Evolutionary conservation across 2,329 filamentous ascomycete genomes (phyloP).

Genomic region (Xenosphaeropsis pyriputrescens): DNA sequence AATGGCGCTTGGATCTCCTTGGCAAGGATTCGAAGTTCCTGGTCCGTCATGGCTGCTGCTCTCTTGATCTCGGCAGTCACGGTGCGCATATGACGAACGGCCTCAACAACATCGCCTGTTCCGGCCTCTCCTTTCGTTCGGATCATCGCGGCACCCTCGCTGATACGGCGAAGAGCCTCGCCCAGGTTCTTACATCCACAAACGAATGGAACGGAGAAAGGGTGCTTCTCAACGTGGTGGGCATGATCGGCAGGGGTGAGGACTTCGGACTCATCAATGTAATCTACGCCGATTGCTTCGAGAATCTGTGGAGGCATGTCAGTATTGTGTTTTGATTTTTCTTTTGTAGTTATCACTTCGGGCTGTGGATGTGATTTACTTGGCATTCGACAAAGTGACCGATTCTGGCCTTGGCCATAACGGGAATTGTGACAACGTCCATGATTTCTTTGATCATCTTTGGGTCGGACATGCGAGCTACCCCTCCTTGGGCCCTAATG

Average conservation of each 20-base stretch:
- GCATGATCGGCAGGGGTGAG: slow-evolving; percentile 84
- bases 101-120: slow-evolving; percentile 93
- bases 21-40: slow-evolving; percentile 64
- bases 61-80: slow-evolving; percentile 70
- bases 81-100: slow-evolving; percentile 88
- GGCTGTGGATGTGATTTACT: slow-evolving; percentile 22
- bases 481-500: slow-evolving; percentile 82
- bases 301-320: slow-evolving; percentile 49
- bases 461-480: slow-evolving; percentile 94
- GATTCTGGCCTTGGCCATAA: slow-evolving; percentile 98
- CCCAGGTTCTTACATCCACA: slow-evolving; percentile 92
- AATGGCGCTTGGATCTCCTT: slow-evolving; percentile 70
- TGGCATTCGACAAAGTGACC: slow-evolving; percentile 97
- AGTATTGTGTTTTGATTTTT: not conserved
- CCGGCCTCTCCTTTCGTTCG: slow-evolving; percentile 97
- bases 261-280: slow-evolving; percentile 94
- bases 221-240: slow-evolving; percentile 82
- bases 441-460: slow-evolving; percentile 93
- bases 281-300: slow-evolving; percentile 87
- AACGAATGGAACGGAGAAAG: slow-evolving; percentile 78
- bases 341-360: not conserved
- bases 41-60: slow-evolving; percentile 50
- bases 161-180: slow-evolving; percentile 80
- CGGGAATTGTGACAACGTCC: slow-evolving; percentile 85
- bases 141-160: slow-evolving; percentile 96